Evolutionary conservation across 78 protist species (phyloP), one percentile per base, ranked within the genome.

Genomic region (Acrasis kona): DNA sequence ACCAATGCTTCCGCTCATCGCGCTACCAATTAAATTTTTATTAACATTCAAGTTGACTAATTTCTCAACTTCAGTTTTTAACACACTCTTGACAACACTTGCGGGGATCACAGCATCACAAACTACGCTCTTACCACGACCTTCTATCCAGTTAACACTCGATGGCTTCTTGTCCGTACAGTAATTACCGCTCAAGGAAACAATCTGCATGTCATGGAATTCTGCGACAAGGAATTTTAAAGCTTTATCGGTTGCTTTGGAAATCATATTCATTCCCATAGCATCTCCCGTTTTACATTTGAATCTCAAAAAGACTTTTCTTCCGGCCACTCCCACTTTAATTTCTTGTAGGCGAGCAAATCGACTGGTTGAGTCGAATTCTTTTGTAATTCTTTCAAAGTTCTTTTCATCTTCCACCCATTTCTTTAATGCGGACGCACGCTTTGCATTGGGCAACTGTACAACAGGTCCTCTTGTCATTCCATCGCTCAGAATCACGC

Each of bases 231-330:
- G 66, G 28, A 3, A 10, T 10, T 19, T 39, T 69, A 93, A 28
- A 12, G 81, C 89, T 34, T 41, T 6, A 12, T 70, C 64, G 34
- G 58, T 37, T 9, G 88, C 97, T 78, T 93, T 90, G n/a, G 88
- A 32, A 64, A 93, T 32, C 97, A 93, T 93, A 82, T 93, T 93
- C 97, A 93, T 93, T 31, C 97, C 97, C 97, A 93, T 93, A 12
- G 97, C 97, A 38, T 93, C 97, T 19, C 95, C 97, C 0, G 93
- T 88, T 7, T 10, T 1, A 31, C 74, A 3, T 10, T 41, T 4
- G 64, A 93, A 84, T 32, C 97, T 86, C 7, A 86, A 8, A 73
- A 66, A 85, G 27, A 84, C 77, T 7, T 27, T 3, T 30, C 86
- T 42, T 27, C 97, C 97, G 0, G 81, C 84, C 29, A 87, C 10